These are phyloP conservation scores for Ganoderma meredithae DNA, from an alignment of 1,284 basidiomycete genomes.

Conservation along the genomic window DNA sequence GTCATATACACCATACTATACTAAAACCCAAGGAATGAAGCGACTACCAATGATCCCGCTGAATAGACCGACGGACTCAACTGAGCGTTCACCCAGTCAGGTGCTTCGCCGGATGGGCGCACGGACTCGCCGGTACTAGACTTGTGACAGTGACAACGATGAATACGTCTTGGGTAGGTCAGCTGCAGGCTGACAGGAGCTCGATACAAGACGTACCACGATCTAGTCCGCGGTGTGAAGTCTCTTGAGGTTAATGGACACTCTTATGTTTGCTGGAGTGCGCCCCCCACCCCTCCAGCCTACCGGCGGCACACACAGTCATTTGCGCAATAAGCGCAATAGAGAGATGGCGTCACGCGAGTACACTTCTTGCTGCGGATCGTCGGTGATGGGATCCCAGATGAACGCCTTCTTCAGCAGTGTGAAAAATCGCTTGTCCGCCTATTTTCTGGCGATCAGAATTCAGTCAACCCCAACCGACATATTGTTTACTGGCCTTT, in stretches of 20 bases:
- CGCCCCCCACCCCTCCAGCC: not conserved
- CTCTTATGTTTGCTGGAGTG: not conserved
- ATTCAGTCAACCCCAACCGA: not conserved
- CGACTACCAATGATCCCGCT: not conserved
- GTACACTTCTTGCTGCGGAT: conserved; percentile 48
- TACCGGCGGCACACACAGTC: conserved; percentile 3
- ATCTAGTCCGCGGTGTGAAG: not conserved
- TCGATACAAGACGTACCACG: not conserved
- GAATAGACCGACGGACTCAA: not conserved
- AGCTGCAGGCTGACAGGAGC: not conserved
- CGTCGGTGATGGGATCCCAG: conserved; percentile 71
- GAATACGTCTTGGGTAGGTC: not conserved
- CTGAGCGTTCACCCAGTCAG: not conserved
- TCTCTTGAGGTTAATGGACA: not conserved
- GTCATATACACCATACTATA: not conserved
- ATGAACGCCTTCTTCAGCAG: conserved; percentile 84
- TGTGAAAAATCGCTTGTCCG: conserved; percentile 90
- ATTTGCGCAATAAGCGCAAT: conserved; percentile 42
- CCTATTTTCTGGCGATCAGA: conserved; percentile 53
- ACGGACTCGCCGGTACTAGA: not conserved
- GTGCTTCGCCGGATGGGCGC: not conserved
- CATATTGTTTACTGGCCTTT: conserved; percentile 62
- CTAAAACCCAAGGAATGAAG: not conserved
- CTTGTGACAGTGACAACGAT: not conserved
- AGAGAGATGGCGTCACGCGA: conserved; percentile 50